Evolutionary conservation across 2,329 filamentous ascomycete genomes (phyloP), one percentile per base, ranked within the genome.

Genomic region (Penicillium olsonii): DNA sequence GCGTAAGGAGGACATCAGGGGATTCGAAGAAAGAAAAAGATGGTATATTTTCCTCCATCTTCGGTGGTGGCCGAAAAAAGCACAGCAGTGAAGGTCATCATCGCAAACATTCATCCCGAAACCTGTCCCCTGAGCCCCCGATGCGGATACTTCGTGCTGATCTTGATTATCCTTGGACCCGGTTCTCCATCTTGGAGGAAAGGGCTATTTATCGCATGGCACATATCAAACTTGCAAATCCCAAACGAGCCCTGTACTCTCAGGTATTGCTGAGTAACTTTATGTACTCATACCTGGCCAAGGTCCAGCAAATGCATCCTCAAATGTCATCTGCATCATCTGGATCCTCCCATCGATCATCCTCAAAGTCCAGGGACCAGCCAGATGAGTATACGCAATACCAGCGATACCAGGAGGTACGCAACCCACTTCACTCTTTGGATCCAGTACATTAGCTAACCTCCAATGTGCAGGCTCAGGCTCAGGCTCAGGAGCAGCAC

Each of bases 211-310:
- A 99, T 72, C 85, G 94, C 53, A 96, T 99, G 90, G 94, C 94
- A 15, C 94, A 99, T 68, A 95, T 97, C 74, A 99, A 99, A 72
- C 83, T 99, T 53, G 94, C 94, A n/a, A 97, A 99, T 67, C 94
- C 94, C 31, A 86, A 92, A 37, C 87, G 94, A 48, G 88, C 92
- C 34, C 75, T 99, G 43, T 87, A 95, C 66, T 96, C 92, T 52
- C 94, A 99, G 71, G 94, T 99, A 18, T 78, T 99, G 51, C 82
- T 99, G 59, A 96, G 92, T 73, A 99, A 99, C 70, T 99, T 99
- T 73, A 99, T 99, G 94, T 99, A 99, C 75, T 94, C 91, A 49
- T 99, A 99, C 69, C 82, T 99, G 57, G 94, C 94, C 54, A 99
- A 97, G 71, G 94, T 99, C 38, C 94, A 99, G 73, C 91, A 95